A percentile compares a stretch with the other conserved stretches of the same genome.
These are phyloP conservation scores for Hanseniaspora nectarophila DNA, from an alignment of 805 yeast species.

Conservation along the genomic window DNA sequence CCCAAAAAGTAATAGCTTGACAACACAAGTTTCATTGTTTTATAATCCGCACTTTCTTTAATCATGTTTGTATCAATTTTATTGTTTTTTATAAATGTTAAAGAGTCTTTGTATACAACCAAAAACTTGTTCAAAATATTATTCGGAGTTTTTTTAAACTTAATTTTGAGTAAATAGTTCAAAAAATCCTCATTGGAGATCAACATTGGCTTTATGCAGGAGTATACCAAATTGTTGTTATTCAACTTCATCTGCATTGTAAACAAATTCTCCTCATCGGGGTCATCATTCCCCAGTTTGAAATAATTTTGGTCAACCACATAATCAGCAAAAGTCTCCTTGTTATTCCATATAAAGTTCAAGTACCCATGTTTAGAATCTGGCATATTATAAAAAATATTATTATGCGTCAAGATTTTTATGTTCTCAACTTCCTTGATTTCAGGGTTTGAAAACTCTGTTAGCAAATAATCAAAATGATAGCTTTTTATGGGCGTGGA, in stretches of 20 bases:
- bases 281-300: slow-evolving; percentile 14
- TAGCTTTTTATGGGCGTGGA: background rate
- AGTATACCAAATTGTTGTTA: slow-evolving; percentile 25
- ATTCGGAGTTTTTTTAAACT: too few species aligned
- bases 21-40: background rate
- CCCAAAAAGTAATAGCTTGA: background rate
- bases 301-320: background rate
- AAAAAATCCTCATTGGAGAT: background rate
- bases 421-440: slow-evolving; percentile 6
- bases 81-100: background rate
- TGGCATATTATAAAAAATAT: slow-evolving; percentile 6
- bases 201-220: slow-evolving; percentile 17
- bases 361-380: background rate
- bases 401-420: background rate
- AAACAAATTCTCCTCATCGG: background rate
- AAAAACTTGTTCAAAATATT: background rate
- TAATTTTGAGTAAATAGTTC: background rate
- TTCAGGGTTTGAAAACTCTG: background rate
- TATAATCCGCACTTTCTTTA: background rate
- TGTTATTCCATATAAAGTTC: slow-evolving; percentile 11
- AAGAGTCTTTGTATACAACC: background rate
- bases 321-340: background rate
- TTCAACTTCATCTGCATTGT: slow-evolving; percentile 16
- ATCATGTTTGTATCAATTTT: too few species aligned
- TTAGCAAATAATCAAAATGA: slow-evolving; percentile 8